These are phyloP conservation scores for Helotiales sp. DNA, from an alignment of 2,329 filamentous ascomycete species.

Conservation along the genomic window DNA sequence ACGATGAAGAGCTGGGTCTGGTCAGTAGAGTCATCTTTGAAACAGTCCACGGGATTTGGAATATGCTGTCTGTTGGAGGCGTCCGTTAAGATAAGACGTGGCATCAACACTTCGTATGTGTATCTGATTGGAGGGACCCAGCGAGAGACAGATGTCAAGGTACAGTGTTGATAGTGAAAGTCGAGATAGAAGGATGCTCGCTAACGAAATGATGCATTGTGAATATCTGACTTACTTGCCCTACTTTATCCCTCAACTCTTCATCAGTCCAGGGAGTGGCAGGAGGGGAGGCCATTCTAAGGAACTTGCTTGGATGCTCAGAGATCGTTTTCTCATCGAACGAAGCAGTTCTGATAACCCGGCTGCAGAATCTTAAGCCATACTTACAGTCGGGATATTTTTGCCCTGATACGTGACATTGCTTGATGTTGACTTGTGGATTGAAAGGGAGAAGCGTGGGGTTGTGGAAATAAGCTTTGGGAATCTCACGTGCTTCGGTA, in stretches of 20 bases:
- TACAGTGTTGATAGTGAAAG: background rate
- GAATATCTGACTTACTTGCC: constrained; percentile 33
- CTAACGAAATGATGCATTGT: background rate
- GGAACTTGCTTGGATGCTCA: background rate
- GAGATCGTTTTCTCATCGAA: background rate
- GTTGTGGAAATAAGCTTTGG: background rate
- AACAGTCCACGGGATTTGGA: too few species aligned
- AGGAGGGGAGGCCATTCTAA: background rate
- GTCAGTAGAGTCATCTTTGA: constrained; percentile 13
- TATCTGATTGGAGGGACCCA: too few species aligned
- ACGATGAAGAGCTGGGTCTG: constrained; percentile 49
- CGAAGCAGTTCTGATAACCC: background rate
- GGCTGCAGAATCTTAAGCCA: background rate
- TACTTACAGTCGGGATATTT: background rate
- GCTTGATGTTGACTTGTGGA: background rate
- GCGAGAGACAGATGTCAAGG: too few species aligned
- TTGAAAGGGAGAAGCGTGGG: background rate
- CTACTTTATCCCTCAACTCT: constrained; percentile 36
- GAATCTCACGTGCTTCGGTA: background rate
- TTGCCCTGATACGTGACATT: constrained; percentile 14
- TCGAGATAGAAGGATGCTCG: background rate
- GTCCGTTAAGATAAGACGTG: too few species aligned
- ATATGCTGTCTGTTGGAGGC: too few species aligned
- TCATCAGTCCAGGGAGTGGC: constrained; percentile 32
- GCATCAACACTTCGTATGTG: too few species aligned